Evolutionary conservation across 768 basidiomycete species (phyloP).

Genomic region (Leucocoprinus leucothites): DNA sequence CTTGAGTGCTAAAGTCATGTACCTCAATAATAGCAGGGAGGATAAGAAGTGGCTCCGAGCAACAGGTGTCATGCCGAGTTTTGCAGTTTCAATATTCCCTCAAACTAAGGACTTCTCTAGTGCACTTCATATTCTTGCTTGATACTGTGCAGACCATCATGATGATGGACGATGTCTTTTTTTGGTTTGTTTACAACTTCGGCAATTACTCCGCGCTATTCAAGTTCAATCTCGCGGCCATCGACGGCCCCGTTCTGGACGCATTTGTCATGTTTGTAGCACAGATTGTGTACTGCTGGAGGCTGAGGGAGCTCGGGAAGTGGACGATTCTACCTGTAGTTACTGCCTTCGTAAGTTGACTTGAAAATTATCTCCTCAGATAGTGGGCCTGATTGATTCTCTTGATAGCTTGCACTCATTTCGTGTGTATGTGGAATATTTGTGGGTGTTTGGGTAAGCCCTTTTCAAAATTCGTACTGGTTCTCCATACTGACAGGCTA

Average conservation of each 20-base stretch:
- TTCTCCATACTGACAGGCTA: background rate
- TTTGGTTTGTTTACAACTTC: slow-evolving; percentile 9
- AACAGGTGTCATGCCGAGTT: background rate
- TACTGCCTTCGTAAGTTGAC: background rate
- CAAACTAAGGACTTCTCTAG: background rate
- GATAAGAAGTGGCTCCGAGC: background rate
- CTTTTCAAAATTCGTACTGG: background rate
- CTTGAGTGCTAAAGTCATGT: background rate
- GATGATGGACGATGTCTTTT: slow-evolving; percentile 4
- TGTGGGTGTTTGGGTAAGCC: background rate
- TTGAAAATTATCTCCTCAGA: background rate
- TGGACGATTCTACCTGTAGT: background rate
- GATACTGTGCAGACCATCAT: slow-evolving; percentile 9
- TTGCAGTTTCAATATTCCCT: background rate
- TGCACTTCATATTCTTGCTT: slow-evolving; percentile 2
- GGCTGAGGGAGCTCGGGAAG: background rate
- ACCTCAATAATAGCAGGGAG: background rate
- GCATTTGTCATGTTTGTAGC: background rate
- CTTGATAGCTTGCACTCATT: slow-evolving; percentile 1
- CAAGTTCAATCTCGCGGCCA: background rate
- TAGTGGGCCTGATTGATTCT: background rate
- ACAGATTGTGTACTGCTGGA: slow-evolving; percentile 9
- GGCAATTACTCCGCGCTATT: background rate
- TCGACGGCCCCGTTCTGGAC: slow-evolving; percentile 4
- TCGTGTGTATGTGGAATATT: background rate